These are phyloP conservation scores for Capronia coronata DNA, from an alignment of 2,329 filamentous ascomycete genomes.

Conservation along the genomic window DNA sequence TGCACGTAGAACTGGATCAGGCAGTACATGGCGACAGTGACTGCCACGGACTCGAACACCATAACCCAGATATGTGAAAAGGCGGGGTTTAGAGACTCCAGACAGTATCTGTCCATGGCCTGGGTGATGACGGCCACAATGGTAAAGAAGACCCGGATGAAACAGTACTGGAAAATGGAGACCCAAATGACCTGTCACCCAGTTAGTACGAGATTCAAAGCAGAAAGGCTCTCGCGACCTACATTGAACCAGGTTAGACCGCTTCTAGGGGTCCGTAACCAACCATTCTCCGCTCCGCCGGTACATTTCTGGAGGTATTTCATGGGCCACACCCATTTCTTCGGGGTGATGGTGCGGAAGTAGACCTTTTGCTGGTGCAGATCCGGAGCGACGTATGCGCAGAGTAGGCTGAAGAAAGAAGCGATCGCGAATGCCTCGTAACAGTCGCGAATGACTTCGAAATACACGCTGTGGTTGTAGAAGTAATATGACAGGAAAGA, in stretches of 20 bases:
- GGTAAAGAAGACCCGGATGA: slow-evolving; percentile 73
- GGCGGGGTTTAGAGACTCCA: slow-evolving; percentile 66
- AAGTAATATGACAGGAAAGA: slow-evolving; percentile 67
- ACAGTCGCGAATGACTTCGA: slow-evolving; percentile 71
- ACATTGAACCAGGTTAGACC: slow-evolving; percentile 86
- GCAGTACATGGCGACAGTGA: slow-evolving; percentile 82
- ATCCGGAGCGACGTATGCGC: slow-evolving; percentile 70
- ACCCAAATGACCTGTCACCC: slow-evolving; percentile 61
- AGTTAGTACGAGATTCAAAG: not conserved
- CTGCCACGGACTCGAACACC: slow-evolving; percentile 62
- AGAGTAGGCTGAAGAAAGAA: slow-evolving; percentile 77
- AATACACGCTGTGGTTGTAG: slow-evolving; percentile 75
- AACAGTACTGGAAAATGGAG: slow-evolving; percentile 78
- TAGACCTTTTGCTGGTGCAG: slow-evolving; percentile 76
- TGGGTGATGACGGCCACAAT: slow-evolving; percentile 69
- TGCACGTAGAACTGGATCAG: slow-evolving; percentile 82
- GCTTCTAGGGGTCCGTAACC: slow-evolving; percentile 67
- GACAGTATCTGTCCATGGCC: slow-evolving; percentile 65
- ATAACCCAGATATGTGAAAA: slow-evolving; percentile 81
- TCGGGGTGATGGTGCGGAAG: slow-evolving; percentile 62
- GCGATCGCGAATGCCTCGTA: slow-evolving; percentile 86
- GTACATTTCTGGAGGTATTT: slow-evolving; percentile 64
- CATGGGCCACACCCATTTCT: slow-evolving; percentile 69
- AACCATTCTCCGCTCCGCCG: slow-evolving; percentile 60
- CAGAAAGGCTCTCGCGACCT: not conserved